Percentiles rank a stretch among this genome's conserved stretches.
phyloP scores from a whole-genome alignment of 176 grass and related monocot species.

The Cenchrus purpureus region DNA sequence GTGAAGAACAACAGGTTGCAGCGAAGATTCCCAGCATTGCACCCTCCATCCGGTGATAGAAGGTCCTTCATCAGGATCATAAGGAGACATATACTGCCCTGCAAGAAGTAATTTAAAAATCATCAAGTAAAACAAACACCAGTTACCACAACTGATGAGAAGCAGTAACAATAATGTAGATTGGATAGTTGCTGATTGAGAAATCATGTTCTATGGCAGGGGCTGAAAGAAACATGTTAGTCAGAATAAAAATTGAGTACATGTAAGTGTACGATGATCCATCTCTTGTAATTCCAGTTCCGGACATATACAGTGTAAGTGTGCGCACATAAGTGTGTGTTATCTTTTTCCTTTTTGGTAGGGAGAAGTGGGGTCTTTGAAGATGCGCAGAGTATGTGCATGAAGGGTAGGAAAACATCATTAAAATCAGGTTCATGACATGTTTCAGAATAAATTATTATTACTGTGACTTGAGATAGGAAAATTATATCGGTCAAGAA shows the following conservation, averaged over 20 bases:
- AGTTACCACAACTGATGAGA: neutral
- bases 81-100: conserved; percentile 99
- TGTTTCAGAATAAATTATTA: conserved; percentile 3
- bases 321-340: neutral
- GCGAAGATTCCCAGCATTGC: conserved; percentile 97
- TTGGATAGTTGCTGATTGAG: neutral
- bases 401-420: conserved; percentile 19
- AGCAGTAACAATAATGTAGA: neutral
- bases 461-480: conserved; percentile 5
- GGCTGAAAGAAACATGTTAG: conserved; percentile 1
- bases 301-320: conserved; percentile 7
- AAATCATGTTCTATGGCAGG: conserved; percentile 17
- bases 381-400: conserved; percentile 15
- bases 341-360: neutral
- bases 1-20: conserved; percentile 96
- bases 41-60: conserved; percentile 99
- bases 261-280: neutral
- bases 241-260: neutral
- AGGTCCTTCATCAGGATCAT: conserved; percentile 98
- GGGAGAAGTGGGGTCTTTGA: neutral
- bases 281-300: neutral
- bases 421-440: conserved; percentile 10
- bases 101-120: conserved; percentile 35
- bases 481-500: conserved; percentile 9
- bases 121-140: conserved; percentile 28